Evolutionary conservation across 805 yeast genomes (phyloP), one percentile per base, ranked within the genome.

Genomic region (Teunomyces tritomae): DNA sequence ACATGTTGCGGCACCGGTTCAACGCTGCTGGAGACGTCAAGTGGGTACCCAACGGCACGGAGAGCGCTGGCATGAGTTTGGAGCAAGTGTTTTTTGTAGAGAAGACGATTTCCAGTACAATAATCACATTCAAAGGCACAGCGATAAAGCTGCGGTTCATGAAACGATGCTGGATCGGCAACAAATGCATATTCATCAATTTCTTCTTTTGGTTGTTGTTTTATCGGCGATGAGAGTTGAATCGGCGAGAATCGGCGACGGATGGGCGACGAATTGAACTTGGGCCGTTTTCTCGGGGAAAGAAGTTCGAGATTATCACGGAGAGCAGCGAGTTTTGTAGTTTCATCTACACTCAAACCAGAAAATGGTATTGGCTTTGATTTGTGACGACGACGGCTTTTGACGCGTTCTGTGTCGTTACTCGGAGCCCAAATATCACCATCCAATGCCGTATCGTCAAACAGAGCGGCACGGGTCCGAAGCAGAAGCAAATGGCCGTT

Each of bases 401-500:
- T 20, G 24, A 5, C 24, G 20, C 26, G 39, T 24, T 34, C 27
- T 2, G 5, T 2, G 43, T 63, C 64, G 51, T 66, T 65, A 48
- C 67, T 62, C 8, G 58, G 57, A 1, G 67, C 57, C 82, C 82
- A 77, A 20, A 73, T 64, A 48, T 63, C 57, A 9, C 63, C 61
- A 11, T 30, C 30, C 36, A 47, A 10, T 5, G 39, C 39, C 11
- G 43, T 48, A 9, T 49, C 56, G 33, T 44, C 47, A n/a, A 48
- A 35, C 11, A n/a, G 39, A 8, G 43, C 45, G 14, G 39, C 43
- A 6, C 33, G 45, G 5, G 45, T 39, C 3, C 49, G 52, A 48
- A 84, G 56, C 2, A 83, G 77, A 48, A 77, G 64, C 17, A 87
- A 55, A 62, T 87, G 95, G 2, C 96, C 96, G 45, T 79, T 76